Evolutionary conservation across 345 rosid species (phyloP), one percentile per base, ranked within the genome.

Genomic region (Ricinus communis): DNA sequence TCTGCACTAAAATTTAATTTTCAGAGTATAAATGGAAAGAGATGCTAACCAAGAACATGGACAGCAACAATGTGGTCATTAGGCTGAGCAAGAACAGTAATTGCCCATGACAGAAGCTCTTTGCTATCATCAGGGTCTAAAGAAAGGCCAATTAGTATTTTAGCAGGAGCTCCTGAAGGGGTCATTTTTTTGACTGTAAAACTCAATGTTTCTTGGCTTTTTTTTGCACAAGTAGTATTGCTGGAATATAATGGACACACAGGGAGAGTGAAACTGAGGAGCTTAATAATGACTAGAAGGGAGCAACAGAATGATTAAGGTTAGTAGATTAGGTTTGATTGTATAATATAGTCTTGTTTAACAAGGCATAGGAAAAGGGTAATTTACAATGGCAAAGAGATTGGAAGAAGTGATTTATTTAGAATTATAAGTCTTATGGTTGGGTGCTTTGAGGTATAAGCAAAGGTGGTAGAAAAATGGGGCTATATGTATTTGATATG

Each of bases 401-500:
- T n/a, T n/a, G n/a, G n/a, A n/a, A n/a, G n/a, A n/a, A n/a, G 68
- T 72, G 52, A 80, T n/a, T n/a, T n/a, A n/a, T 68, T 59, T 56
- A 70, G 71, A 79, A 77, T 74, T 74, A 76, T 80, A 71, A 74
- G 87, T 15, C 19, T 54, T 69, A 68, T 49, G 81, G 89, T 85
- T 87, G 81, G 87, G 82, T 90, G 91, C 86, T 90, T 93, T 93
- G 89, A 81, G 83, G 87, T 79, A 68, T 85, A 93, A 93, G 98
- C 97, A 93, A 93, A 82, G 91, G 84, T 74, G 86, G 62, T 71
- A 69, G 76, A 31, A 25, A 54, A 25, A 53, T 53, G 30, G 59
- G 65, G 16, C 22, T 60, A 16, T 33, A 61, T 68, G 81, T 54
- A 69, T 72, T 80, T 77, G 87, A 85, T 82, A 80, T 83, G 79